These are phyloP conservation scores for Xylariaceae sp. DNA, from an alignment of 2,329 filamentous ascomycete species.

Conservation along the genomic window DNA sequence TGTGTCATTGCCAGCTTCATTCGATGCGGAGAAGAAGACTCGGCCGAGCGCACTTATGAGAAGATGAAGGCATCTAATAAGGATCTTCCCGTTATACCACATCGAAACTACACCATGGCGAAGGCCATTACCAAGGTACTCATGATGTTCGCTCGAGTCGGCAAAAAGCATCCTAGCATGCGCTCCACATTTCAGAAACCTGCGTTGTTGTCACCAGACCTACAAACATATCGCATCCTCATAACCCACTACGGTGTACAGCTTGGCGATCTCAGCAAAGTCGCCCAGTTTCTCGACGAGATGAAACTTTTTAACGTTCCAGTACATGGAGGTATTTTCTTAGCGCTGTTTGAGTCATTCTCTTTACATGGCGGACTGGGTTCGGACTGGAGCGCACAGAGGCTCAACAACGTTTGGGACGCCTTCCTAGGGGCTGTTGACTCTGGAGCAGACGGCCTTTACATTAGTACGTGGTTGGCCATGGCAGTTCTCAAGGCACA, in stretches of 20 bases:
- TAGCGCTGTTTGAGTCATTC: conserved; percentile 85
- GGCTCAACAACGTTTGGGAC: conserved; percentile 72
- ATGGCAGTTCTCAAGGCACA: conserved; percentile 70
- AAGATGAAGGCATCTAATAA: conserved; percentile 76
- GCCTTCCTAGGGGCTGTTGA: conserved; percentile 66
- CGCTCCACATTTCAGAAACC: conserved; percentile 62
- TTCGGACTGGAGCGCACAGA: conserved; percentile 73
- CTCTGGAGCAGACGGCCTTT: conserved; percentile 52
- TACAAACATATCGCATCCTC: conserved; percentile 80
- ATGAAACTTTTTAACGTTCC: conserved; percentile 75
- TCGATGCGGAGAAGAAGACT: conserved; percentile 74
- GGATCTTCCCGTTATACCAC: conserved; percentile 48
- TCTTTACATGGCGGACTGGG: conserved; percentile 70
- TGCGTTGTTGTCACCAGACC: conserved; percentile 73
- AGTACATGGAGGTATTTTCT: conserved; percentile 77
- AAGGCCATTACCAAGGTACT: conserved; percentile 61
- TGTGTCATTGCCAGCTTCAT: conserved; percentile 83
- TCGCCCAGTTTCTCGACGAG: conserved; percentile 76
- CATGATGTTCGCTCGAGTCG: conserved; percentile 63
- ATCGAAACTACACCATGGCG: conserved; percentile 54
- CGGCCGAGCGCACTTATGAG: conserved; percentile 81
- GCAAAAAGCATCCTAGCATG: conserved; percentile 63
- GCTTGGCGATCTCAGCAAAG: conserved; percentile 73
- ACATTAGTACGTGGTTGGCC: conserved; percentile 66
- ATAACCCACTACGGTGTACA: conserved; percentile 74